Percentiles rank a stretch among this genome's conserved stretches.
phyloP scores from a whole-genome alignment of 176 grass and related monocot genomes.

The Rhipidocladum racemiflorum region DNA sequence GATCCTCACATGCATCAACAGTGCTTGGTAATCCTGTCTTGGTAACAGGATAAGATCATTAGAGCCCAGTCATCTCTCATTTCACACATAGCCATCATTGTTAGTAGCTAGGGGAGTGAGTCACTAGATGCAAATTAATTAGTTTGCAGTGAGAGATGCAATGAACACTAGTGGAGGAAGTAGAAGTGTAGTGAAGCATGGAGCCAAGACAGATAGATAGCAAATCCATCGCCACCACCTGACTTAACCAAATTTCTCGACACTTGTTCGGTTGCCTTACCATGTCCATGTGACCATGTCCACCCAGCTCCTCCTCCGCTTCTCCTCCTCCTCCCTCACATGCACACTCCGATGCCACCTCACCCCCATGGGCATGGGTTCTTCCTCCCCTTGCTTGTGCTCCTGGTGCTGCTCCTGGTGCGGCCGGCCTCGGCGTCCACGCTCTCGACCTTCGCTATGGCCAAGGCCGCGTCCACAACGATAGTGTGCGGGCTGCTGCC shows the following conservation, averaged over 20 bases:
- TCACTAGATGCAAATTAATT: neutral
- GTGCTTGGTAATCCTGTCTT: neutral
- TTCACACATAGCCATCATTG: neutral
- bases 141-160: neutral
- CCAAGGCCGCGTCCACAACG: slow-evolving; percentile 41
- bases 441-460: slow-evolving; percentile 68
- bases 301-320: neutral
- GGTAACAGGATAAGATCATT: neutral
- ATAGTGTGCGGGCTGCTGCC: slow-evolving; percentile 78
- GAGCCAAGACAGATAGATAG: neutral
- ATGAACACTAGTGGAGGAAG: neutral
- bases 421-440: neutral
- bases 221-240: slow-evolving; percentile 18
- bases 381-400: neutral
- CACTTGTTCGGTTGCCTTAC: slow-evolving; percentile 13
- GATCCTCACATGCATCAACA: slow-evolving; percentile 4
- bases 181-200: neutral
- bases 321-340: slow-evolving; percentile 3
- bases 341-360: slow-evolving; percentile 6
- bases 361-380: neutral
- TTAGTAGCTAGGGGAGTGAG: neutral
- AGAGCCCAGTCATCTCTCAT: neutral
- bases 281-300: slow-evolving; percentile 51
- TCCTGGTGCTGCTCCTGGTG: neutral
- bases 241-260: neutral